These are phyloP conservation scores for Morella rubra DNA, from an alignment of 306 rosid species.

Conservation along the genomic window DNA sequence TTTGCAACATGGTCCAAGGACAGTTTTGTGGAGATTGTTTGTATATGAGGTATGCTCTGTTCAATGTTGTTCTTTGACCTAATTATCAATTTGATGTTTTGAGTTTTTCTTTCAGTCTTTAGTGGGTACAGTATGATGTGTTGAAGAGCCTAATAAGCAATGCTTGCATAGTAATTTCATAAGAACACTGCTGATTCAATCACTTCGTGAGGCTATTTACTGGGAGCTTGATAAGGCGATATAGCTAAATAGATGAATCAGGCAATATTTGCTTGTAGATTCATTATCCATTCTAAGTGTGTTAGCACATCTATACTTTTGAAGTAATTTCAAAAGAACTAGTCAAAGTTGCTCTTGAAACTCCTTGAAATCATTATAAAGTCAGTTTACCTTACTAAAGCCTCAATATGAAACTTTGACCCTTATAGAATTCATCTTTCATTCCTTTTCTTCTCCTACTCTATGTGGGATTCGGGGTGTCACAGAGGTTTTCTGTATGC, in stretches of 20 bases:
- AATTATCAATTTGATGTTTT: neutral
- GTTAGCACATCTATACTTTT: no score
- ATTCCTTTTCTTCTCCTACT: no score
- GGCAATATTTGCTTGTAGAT: neutral
- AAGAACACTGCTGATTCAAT: neutral
- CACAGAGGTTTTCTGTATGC: neutral
- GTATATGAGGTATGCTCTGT: slow-evolving; percentile 76
- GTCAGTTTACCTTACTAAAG: no score
- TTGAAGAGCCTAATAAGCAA: neutral
- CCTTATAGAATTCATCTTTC: no score
- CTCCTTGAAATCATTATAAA: no score
- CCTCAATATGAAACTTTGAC: no score
- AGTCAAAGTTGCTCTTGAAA: no score
- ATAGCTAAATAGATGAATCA: neutral
- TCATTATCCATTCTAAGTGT: neutral
- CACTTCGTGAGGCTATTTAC: neutral
- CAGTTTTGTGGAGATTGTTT: slow-evolving; percentile 98
- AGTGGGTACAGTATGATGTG: neutral
- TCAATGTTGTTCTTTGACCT: slow-evolving; percentile 10
- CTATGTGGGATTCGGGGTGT: no score
- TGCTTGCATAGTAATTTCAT: neutral
- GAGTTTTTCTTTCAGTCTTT: neutral
- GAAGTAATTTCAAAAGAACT: no score
- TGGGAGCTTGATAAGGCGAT: neutral
- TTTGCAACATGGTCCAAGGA: slow-evolving; percentile 73